phyloP scores from a whole-genome alignment of 371 early-diverging fungal species.

The Smittium culicis region DNA sequence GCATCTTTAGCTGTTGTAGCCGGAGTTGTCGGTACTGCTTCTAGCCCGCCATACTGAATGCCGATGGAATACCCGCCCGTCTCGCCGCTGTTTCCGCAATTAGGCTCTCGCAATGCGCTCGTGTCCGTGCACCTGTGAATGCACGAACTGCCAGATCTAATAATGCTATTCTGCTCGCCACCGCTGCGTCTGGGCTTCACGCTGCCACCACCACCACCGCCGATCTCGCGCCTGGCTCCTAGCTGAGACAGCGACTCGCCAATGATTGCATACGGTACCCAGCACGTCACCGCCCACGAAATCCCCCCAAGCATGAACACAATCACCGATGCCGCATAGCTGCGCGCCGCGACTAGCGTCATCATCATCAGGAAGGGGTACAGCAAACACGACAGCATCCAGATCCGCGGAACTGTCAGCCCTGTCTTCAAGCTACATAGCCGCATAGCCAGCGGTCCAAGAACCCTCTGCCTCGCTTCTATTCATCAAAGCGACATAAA shows the following conservation, averaged over 20 bases:
- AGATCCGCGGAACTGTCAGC: too few relatives aligned
- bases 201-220: too few relatives aligned
- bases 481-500: too few relatives aligned
- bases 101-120: background rate
- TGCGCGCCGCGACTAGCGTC: constrained; percentile 42
- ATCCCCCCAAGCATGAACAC: constrained; percentile 63
- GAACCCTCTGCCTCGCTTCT: too few relatives aligned
- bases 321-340: constrained; percentile 37
- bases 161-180: background rate
- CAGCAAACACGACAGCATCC: constrained; percentile 37
- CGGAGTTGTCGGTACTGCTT: background rate
- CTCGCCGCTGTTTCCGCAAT: background rate
- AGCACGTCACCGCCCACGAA: constrained; percentile 77
- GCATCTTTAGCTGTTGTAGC: background rate
- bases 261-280: constrained; percentile 84
- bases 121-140: background rate
- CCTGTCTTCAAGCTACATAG: too few relatives aligned
- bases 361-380: constrained; percentile 36
- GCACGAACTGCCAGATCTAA: background rate
- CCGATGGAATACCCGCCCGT: background rate
- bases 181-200: background rate
- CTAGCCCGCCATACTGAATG: background rate
- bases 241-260: constrained; percentile 21
- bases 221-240: too few relatives aligned
- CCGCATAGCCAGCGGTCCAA: too few relatives aligned